Evolutionary conservation across 176 grass and related monocot species (phyloP).

Genomic region (Eremochloa ophiuroides): DNA sequence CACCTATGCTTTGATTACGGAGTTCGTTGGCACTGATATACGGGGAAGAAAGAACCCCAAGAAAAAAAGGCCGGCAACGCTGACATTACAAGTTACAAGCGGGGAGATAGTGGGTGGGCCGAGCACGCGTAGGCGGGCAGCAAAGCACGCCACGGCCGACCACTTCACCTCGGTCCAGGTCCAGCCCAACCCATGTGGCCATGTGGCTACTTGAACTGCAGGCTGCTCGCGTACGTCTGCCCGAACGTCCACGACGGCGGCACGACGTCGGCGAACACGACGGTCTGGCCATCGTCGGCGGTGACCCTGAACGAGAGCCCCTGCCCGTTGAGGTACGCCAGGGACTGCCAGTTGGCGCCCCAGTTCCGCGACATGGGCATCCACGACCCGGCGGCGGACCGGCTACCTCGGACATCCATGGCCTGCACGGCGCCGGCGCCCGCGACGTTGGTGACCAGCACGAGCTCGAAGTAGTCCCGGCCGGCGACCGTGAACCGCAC

Average conservation of each 20-base stretch:
- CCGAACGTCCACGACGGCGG: conserved; percentile 29
- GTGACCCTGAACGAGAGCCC: conserved; percentile 14
- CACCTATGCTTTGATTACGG: neutral
- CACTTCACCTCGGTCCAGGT: neutral
- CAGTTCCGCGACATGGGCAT: conserved; percentile 63
- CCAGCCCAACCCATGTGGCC: neutral
- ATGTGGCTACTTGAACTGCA: conserved; percentile 28
- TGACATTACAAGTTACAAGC: neutral
- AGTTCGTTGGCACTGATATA: neutral
- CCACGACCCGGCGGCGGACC: neutral
- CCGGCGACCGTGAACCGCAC: conserved; percentile 33
- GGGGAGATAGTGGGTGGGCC: no score
- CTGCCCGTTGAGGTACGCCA: conserved; percentile 34
- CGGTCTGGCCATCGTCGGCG: conserved; percentile 6
- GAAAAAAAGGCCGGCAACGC: neutral
- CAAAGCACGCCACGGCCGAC: conserved; percentile 30
- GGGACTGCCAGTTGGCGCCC: conserved; percentile 81
- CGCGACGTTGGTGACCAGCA: conserved; percentile 31
- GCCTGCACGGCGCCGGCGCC: conserved; percentile 14
- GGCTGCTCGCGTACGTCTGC: conserved; percentile 33
- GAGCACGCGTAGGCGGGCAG: conserved; percentile 11
- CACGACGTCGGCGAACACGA: conserved; percentile 36
- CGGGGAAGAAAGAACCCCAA: neutral
- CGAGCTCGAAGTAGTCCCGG: conserved; percentile 29
- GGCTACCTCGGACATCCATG: conserved; percentile 25